These are phyloP conservation scores for Cicer cuneatum DNA, from an alignment of 306 rosid species.

Conservation along the genomic window DNA sequence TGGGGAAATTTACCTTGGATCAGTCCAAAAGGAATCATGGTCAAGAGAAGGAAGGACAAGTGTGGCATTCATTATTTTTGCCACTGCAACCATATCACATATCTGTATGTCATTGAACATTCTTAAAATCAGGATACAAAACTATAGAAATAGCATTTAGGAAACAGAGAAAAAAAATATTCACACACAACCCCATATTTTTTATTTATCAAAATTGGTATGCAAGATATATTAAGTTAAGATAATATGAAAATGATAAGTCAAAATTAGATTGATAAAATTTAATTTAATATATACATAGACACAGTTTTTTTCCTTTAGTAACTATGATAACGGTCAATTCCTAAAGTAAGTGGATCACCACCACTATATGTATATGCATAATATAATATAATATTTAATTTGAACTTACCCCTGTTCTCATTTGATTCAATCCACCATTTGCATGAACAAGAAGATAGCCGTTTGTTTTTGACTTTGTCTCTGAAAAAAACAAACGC, in stretches of 20 bases:
- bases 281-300: too few species aligned
- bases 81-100: slow-evolving; percentile 99
- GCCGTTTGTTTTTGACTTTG: slow-evolving; percentile 69
- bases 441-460: slow-evolving; percentile 94
- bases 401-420: slow-evolving; percentile 80
- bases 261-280: too few species aligned
- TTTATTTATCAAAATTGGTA: too few species aligned
- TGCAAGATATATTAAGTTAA: too few species aligned
- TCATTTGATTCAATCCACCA: slow-evolving; percentile 99
- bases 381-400: neutral
- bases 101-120: slow-evolving; percentile 60
- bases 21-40: slow-evolving; percentile 97
- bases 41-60: slow-evolving; percentile 95
- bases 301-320: too few species aligned
- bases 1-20: slow-evolving; percentile 71
- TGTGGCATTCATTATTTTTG: slow-evolving; percentile 95
- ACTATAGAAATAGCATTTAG: neutral
- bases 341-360: neutral
- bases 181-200: neutral
- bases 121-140: slow-evolving; percentile 46
- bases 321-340: too few species aligned
- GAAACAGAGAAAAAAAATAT: neutral
- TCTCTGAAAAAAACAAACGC: slow-evolving; percentile 48
- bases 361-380: neutral
- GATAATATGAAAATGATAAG: too few species aligned